Conservation (phyloP, 2,329 filamentous ascomycete species). For the Botryotinia convoluta region DNA sequence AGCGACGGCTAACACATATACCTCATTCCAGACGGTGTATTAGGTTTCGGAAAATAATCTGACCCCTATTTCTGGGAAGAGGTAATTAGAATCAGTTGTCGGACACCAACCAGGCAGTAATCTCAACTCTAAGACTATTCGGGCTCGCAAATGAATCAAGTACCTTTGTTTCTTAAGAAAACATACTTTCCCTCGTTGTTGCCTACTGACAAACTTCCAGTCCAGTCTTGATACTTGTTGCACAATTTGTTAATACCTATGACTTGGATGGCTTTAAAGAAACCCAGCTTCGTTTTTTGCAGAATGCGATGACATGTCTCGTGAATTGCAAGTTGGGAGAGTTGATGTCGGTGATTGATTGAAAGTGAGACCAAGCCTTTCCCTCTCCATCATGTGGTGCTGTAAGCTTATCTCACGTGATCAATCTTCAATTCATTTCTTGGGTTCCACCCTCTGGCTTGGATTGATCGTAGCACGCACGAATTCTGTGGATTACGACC, state of each 20-base stretch:
- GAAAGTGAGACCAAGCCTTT: too few species aligned
- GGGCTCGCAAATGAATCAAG: not conserved
- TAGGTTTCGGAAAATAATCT: not conserved
- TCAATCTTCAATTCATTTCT: too few species aligned
- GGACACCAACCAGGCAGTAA: not conserved
- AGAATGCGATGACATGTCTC: too few species aligned
- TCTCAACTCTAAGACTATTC: not conserved
- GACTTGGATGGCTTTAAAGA: not conserved
- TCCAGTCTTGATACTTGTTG: not conserved
- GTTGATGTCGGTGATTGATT: not conserved
- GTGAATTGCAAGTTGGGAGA: not conserved
- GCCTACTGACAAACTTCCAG: conserved; percentile 14
- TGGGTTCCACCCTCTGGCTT: too few species aligned
- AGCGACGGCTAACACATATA: not conserved
- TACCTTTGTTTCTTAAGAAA: not conserved
- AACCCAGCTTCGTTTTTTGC: too few species aligned
- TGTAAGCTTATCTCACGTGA: too few species aligned
- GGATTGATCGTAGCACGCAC: too few species aligned
- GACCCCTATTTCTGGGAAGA: not conserved
- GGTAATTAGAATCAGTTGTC: not conserved
- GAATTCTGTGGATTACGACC: too few species aligned
- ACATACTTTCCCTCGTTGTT: conserved; percentile 20
- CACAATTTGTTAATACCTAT: not conserved
- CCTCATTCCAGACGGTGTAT: not conserved
- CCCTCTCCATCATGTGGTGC: too few species aligned